Evolutionary conservation across 2,329 filamentous ascomycete genomes (phyloP).

Genomic region (Penicillium hordei): DNA sequence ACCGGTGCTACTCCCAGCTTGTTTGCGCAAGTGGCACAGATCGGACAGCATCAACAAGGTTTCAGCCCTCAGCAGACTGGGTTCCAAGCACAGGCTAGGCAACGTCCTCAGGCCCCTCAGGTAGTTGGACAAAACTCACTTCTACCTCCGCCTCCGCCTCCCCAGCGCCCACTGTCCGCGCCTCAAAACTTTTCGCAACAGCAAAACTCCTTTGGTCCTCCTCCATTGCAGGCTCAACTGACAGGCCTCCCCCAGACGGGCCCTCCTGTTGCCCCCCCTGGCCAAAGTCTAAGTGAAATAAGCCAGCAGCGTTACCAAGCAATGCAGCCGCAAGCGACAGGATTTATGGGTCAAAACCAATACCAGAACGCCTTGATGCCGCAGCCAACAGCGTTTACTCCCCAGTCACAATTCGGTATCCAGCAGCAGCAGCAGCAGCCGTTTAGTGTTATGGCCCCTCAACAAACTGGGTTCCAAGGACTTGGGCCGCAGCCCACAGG

Average conservation of each 20-base stretch:
- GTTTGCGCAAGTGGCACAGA: slow-evolving; percentile 50
- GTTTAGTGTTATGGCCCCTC: slow-evolving; percentile 30
- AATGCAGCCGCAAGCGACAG: slow-evolving; percentile 63
- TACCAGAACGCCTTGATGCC: slow-evolving; percentile 45
- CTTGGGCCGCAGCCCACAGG: slow-evolving; percentile 57
- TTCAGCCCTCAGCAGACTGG: slow-evolving; percentile 41
- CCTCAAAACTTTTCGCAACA: slow-evolving; percentile 74
- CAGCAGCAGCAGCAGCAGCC: slow-evolving; percentile 50
- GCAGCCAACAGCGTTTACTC: slow-evolving; percentile 50
- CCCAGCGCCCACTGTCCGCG: slow-evolving; percentile 79
- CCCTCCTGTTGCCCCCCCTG: slow-evolving; percentile 64
- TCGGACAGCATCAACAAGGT: slow-evolving; percentile 26
- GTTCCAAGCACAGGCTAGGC: slow-evolving; percentile 51
- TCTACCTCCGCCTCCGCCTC: slow-evolving; percentile 76
- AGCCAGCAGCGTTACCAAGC: slow-evolving; percentile 65
- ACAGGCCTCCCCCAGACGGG: slow-evolving; percentile 66
- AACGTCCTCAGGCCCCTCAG: slow-evolving; percentile 71
- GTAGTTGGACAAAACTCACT: slow-evolving; percentile 61
- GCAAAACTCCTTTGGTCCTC: slow-evolving; percentile 69
- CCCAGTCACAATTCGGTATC: slow-evolving; percentile 47
- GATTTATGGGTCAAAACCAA: slow-evolving; percentile 51
- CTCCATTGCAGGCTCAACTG: slow-evolving; percentile 78
- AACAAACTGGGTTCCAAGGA: slow-evolving; percentile 44
- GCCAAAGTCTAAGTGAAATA: slow-evolving; percentile 75
- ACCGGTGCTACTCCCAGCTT: slow-evolving; percentile 50